These are phyloP conservation scores for Colletotrichum brevisporum DNA, from an alignment of 2,329 filamentous ascomycete species.

Conservation along the genomic window DNA sequence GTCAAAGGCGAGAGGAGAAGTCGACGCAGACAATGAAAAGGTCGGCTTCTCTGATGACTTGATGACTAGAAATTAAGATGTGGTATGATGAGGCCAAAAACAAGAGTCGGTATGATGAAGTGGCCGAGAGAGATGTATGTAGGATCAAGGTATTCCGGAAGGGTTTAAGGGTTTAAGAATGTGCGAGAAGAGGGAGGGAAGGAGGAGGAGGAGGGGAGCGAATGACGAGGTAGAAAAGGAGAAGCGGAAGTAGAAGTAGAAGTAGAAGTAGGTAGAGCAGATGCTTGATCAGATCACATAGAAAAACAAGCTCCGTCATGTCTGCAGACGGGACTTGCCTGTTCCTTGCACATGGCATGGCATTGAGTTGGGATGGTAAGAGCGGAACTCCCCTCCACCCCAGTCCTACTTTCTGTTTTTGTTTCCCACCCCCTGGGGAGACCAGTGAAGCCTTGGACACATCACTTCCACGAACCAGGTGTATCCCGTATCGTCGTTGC, in stretches of 20 bases:
- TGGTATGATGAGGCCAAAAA: slow-evolving; percentile 13
- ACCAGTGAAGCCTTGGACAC: slow-evolving; percentile 1
- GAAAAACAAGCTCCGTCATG: slow-evolving; percentile 18
- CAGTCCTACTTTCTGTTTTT: background rate
- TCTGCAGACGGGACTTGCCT: slow-evolving; percentile 14
- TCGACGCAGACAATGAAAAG: background rate
- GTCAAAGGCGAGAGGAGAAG: background rate
- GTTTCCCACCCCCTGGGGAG: background rate
- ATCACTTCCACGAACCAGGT: slow-evolving; percentile 31
- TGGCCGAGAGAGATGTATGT: background rate
- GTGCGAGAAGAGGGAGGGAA: background rate
- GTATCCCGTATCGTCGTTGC: slow-evolving; percentile 9
- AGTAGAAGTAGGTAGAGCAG: background rate
- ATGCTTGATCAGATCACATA: slow-evolving; percentile 21
- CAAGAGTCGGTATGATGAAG: slow-evolving; percentile 4
- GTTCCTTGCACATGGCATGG: slow-evolving; percentile 2
- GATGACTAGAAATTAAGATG: background rate
- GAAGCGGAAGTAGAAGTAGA: background rate
- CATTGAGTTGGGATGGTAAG: background rate
- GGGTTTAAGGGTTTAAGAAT: background rate
- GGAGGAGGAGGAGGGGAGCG: background rate
- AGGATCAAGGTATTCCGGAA: slow-evolving; percentile 10
- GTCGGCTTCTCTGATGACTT: background rate
- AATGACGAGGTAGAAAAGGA: slow-evolving; percentile 9
- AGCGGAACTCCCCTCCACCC: slow-evolving; percentile 16